Conservation (phyloP, 2,329 filamentous ascomycete species). For the Diplodia corticola region DNA sequence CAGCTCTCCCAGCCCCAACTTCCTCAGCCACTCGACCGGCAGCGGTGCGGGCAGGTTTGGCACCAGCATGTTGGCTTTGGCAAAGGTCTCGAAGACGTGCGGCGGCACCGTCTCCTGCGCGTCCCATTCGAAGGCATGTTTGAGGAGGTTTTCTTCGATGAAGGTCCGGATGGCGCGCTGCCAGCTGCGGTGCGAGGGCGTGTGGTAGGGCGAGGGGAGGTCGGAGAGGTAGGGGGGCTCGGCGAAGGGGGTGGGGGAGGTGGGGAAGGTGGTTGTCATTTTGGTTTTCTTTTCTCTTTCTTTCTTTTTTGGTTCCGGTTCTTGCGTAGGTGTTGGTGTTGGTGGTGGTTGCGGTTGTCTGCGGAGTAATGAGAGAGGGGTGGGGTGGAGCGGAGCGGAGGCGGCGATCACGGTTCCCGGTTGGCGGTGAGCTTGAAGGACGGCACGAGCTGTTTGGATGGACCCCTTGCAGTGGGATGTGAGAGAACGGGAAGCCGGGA, state of each 20-base stretch:
- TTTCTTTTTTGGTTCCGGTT: not conserved
- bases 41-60: constrained; percentile 68
- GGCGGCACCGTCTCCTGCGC: constrained; percentile 62
- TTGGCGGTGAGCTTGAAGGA: not conserved
- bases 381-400: constrained; percentile 1
- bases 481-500: no score
- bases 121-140: constrained; percentile 70
- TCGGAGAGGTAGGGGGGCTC: constrained; percentile 72
- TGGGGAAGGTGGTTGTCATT: constrained; percentile 19
- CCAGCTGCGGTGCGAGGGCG: constrained; percentile 63
- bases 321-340: not conserved
- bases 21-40: constrained; percentile 67
- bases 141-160: constrained; percentile 61
- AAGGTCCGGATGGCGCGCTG: constrained; percentile 69
- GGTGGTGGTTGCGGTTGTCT: not conserved
- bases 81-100: constrained; percentile 65
- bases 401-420: not conserved
- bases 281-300: no score
- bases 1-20: constrained; percentile 65
- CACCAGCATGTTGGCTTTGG: constrained; percentile 67
- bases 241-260: constrained; percentile 60
- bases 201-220: constrained; percentile 71
- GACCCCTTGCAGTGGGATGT: no score
- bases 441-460: no score
- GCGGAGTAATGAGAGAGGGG: not conserved